Base-by-base conservation (phyloP, 169 alveolate genomes). In the Eimeria maxima region DNA sequence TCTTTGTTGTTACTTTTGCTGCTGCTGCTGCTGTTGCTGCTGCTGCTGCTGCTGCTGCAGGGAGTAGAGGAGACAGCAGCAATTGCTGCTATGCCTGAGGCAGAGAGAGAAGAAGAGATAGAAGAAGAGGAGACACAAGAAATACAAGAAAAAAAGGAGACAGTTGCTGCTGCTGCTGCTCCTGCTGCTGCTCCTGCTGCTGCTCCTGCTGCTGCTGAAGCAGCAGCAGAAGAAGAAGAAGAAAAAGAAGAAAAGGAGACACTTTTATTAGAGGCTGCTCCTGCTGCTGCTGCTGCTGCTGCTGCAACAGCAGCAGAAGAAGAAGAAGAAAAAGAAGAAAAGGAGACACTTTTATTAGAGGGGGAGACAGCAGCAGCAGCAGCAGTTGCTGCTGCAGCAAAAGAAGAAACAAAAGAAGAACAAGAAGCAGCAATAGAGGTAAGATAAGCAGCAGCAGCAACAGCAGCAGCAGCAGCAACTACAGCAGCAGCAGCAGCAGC, bases 11-110 rank as follows among this genome's bases (percentile, higher is more conserved):
- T 74, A 2, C 18, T 0, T 33, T 74, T 74, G 57, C 57, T 50
- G 57, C 57, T 50, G 38, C 63, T 7, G 87, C 63, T 4, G 57
- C 57, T 4, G 3, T 45, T 14, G 10, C 18, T 4, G 87, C 11
- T 50, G 57, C 57, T 76, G 87, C 87, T 38, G 87, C 87, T 22
- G 87, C 20, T 44, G 50, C 87, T 29, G 87, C 87, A 24, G 33
- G 33, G 4, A 76, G n/a, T n/a, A 50, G 11, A 50, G 57, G 57
- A 50, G 57, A 50, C 57, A 50, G 47, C 81, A 29, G 50, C 81
- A 29, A 24, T 20, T n/a, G 81, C 14, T 11, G 47, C 4, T 11
- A 29, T 45, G 4, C 50, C 11, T n/a, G 42, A 5, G 27, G 47
- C 42, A 8, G 81, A n/a, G 11, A 5, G 42, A 22, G 47, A 69